phyloP scores from a whole-genome alignment of 2,329 filamentous ascomycete species.

The Fusarium coffeatum region DNA sequence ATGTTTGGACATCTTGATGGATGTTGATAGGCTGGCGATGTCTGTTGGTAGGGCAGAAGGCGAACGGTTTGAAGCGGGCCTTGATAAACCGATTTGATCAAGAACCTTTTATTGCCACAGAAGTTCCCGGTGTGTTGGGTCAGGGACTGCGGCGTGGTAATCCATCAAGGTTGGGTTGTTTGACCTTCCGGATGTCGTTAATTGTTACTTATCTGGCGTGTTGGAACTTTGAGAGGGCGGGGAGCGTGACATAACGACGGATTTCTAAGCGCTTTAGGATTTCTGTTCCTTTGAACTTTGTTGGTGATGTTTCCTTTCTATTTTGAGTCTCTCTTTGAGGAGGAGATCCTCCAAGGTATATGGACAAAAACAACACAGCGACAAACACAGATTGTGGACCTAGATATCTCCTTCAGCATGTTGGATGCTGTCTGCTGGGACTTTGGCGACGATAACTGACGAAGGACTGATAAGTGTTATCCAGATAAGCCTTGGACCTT shows the following conservation, averaged over 20 bases:
- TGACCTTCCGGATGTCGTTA: conserved; percentile 4
- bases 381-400: too few species aligned
- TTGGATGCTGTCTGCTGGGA: background rate
- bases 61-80: background rate
- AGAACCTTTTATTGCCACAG: background rate
- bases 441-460: background rate
- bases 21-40: background rate
- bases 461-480: background rate
- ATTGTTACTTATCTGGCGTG: background rate
- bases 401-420: background rate
- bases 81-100: conserved; percentile 22
- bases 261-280: background rate
- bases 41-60: background rate
- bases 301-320: background rate
- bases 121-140: conserved; percentile 8
- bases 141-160: conserved; percentile 3
- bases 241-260: background rate
- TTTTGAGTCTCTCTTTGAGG: too few species aligned
- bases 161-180: background rate
- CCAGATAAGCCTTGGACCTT: background rate
- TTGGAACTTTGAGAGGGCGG: background rate
- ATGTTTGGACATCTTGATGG: background rate
- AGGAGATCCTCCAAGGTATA: too few species aligned
- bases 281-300: background rate
- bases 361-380: too few species aligned